phyloP scores from a whole-genome alignment of 129 eudicot species.

The carrot (Daucus carota) region DNA sequence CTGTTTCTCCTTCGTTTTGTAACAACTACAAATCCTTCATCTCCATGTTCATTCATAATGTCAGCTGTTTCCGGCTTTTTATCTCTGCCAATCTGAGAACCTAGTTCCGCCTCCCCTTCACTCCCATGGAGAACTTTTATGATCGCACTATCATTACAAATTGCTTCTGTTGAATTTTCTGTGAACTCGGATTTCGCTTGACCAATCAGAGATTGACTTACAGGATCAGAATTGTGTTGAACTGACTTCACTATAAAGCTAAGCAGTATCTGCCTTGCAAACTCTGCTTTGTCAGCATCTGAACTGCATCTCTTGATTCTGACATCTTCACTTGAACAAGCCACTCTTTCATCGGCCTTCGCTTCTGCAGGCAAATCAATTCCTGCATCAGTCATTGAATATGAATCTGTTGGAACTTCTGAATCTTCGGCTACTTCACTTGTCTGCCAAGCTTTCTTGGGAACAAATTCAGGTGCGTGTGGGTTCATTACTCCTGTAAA shows the following conservation, averaged over 20 bases:
- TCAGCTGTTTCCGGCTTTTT: constrained; percentile 14
- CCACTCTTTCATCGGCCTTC: constrained; percentile 16
- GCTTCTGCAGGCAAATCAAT: constrained; percentile 15
- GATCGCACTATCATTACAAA: constrained; percentile 69
- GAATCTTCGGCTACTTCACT: constrained; percentile 30
- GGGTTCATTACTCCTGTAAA: constrained; percentile 72
- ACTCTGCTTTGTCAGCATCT: constrained; percentile 77
- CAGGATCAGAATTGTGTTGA: constrained; percentile 46
- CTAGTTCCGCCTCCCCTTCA: constrained; percentile 34
- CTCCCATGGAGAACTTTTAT: constrained; percentile 52
- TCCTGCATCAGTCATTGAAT: constrained; percentile 11
- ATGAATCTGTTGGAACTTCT: constrained; percentile 24
- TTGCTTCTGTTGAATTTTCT: constrained; percentile 46
- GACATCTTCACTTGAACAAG: constrained; percentile 31
- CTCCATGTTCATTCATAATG: constrained; percentile 35
- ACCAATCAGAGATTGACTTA: constrained; percentile 18
- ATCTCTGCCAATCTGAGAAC: constrained; percentile 6
- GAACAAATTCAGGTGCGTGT: constrained; percentile 87
- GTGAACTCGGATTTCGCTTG: constrained; percentile 34
- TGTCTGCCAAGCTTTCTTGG: constrained; percentile 47
- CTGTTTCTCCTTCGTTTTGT: constrained; percentile 82
- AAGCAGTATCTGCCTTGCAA: constrained; percentile 84
- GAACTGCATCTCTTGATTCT: constrained; percentile 44
- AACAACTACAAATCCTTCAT: constrained; percentile 87
- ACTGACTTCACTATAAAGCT: constrained; percentile 85